Evolutionary conservation across 495 filamentous ascomycete genomes (phyloP), one percentile per base, ranked within the genome.

Genomic region (Geopyxis carbonaria): DNA sequence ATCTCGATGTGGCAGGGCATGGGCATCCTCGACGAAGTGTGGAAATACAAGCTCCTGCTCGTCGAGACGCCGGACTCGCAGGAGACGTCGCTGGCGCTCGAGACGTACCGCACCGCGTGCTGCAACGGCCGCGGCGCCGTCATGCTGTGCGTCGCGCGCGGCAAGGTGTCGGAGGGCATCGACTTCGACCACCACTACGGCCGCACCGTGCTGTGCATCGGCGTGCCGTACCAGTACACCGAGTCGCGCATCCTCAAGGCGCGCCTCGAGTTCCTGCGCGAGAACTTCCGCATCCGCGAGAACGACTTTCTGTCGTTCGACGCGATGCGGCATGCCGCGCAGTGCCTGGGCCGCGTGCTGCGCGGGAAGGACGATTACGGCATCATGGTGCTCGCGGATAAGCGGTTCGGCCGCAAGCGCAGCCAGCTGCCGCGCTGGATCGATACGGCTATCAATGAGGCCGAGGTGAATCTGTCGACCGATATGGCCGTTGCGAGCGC

Each of bases 161-260:
- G 91, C 8, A 99, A 99, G 57, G 91, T 99, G 2, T 82, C 75
- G 2, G 91, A 99, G 50, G 91, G 91, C 30, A 94, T 99, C 38
- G 91, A 99, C 70, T 99, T 99, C 51, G 91, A 99, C 56, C 89
- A 99, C 51, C 86, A 99, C 47, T 99, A 94, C 59, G 91, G 91
- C 11, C 81, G 91, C 43, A 89, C 87, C 1, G 91, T 99, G 64
- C 55, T 99, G 8, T 93, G 84, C 59, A 93, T 99, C 42, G 89
- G 91, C 47, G 86, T 94, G 3, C 91, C 91, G 0, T 99, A 94
- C 64, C 91, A 99, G 58, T 99, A 99, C 62, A 99, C 91, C 9
- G 87, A 95, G 55, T 94, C 87, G 1, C 75, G 89, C 22, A 95
- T 99, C 44, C 67, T 99, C 22, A 95, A 94, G 61, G 91, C 91